Evolutionary conservation across 495 filamentous ascomycete species (phyloP).

Genomic region (Talaromyces proteolyticus): DNA sequence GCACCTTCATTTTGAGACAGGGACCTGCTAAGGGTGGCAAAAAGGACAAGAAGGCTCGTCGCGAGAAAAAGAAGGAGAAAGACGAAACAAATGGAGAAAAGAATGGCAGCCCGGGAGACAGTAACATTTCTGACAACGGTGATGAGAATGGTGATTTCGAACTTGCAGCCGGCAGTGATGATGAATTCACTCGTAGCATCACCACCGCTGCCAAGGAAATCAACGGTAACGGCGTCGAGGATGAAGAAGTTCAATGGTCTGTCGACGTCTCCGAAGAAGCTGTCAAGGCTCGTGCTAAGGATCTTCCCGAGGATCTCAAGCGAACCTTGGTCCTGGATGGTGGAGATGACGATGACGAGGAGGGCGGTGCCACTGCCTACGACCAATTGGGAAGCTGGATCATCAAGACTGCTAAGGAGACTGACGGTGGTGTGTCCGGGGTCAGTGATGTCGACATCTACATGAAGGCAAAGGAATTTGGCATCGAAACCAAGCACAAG

Average conservation of each 20-base stretch:
- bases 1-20: conserved; percentile 96
- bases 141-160: conserved; percentile 64
- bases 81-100: conserved; percentile 56
- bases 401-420: conserved; percentile 62
- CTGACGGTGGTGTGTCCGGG: conserved; percentile 60
- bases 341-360: conserved; percentile 76
- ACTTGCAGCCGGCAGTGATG: conserved; percentile 78
- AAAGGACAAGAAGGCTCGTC: conserved; percentile 87
- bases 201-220: conserved; percentile 75
- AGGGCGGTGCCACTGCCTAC: conserved; percentile 74
- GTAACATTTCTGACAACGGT: conserved; percentile 62
- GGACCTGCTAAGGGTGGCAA: conserved; percentile 85
- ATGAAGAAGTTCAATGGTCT: conserved; percentile 85
- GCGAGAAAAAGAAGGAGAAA: conserved; percentile 57
- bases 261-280: conserved; percentile 93
- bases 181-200: conserved; percentile 86
- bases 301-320: conserved; percentile 88
- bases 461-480: conserved; percentile 88
- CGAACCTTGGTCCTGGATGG: conserved; percentile 78
- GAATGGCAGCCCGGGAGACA: conserved; percentile 64
- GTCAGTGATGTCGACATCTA: conserved; percentile 87
- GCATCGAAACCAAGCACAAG: conserved; percentile 92
- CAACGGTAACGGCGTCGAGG: conserved; percentile 54
- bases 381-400: conserved; percentile 95
- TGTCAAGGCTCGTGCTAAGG: conserved; percentile 86